Evolutionary conservation across 2,329 filamentous ascomycete genomes (phyloP).

Genomic region (Claviceps pusilla): DNA sequence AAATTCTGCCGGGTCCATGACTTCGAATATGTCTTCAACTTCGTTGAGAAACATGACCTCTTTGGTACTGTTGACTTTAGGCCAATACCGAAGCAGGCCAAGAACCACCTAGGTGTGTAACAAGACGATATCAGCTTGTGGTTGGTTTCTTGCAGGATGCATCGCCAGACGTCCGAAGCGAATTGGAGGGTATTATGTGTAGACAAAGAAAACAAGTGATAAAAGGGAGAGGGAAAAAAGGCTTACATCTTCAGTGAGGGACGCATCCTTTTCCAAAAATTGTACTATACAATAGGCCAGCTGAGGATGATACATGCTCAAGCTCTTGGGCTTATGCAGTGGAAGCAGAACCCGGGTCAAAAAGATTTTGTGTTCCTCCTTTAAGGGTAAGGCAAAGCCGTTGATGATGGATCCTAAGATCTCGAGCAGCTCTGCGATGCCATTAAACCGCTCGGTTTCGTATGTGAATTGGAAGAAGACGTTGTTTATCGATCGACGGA

Average conservation of each 20-base stretch:
- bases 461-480: slow-evolving; percentile 99
- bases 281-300: slow-evolving; percentile 98
- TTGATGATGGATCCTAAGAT: slow-evolving; percentile 99
- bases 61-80: slow-evolving; percentile 98
- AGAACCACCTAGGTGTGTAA: slow-evolving; percentile 58
- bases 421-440: slow-evolving; percentile 89
- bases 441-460: slow-evolving; percentile 96
- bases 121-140: not conserved
- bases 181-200: not conserved
- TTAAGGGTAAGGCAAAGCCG: slow-evolving; percentile 87
- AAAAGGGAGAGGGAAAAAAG: not conserved
- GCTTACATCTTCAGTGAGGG: slow-evolving; percentile 78
- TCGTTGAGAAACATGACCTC: slow-evolving; percentile 99
- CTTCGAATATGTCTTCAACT: slow-evolving; percentile 98
- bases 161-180: not conserved
- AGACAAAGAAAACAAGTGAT: not conserved
- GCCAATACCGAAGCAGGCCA: slow-evolving; percentile 90
- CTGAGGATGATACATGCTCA: slow-evolving; percentile 99
- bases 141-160: too few relatives aligned
- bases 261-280: slow-evolving; percentile 94
- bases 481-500: slow-evolving; percentile 96
- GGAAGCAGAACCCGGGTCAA: slow-evolving; percentile 84
- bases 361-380: slow-evolving; percentile 98
- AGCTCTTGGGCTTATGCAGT: slow-evolving; percentile 92
- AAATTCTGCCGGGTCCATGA: slow-evolving; percentile 98